phyloP scores from a whole-genome alignment of 1,284 basidiomycete species.

The Ceratobasidium sp. region DNA sequence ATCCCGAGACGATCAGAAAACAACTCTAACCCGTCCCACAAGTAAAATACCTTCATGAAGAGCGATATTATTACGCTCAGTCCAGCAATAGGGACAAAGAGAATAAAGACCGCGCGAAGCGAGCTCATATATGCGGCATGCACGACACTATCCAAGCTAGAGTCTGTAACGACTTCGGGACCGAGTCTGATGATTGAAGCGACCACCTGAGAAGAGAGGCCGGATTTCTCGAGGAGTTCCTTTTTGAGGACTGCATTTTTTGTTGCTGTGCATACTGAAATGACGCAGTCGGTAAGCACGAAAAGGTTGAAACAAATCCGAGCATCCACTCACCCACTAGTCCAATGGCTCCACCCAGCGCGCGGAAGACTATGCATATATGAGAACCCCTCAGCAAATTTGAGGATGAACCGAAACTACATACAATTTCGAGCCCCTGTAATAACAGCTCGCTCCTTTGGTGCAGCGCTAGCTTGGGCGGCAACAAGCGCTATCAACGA shows the following conservation, averaged over 20 bases:
- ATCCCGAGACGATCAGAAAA: no score
- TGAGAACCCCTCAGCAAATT: neutral
- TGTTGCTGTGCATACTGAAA: slow-evolving; percentile 34
- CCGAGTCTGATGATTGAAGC: slow-evolving; percentile 42
- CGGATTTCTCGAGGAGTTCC: slow-evolving; percentile 30
- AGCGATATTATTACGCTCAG: slow-evolving; percentile 36
- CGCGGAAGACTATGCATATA: slow-evolving; percentile 28
- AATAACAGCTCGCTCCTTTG: slow-evolving; percentile 39
- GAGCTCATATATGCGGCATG: slow-evolving; percentile 37
- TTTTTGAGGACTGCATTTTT: slow-evolving; percentile 41
- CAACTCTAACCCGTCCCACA: no score
- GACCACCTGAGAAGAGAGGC: slow-evolving; percentile 25
- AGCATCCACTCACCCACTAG: slow-evolving; percentile 26
- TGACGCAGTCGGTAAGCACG: neutral
- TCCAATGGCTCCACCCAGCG: slow-evolving; percentile 43
- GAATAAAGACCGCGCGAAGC: slow-evolving; percentile 31
- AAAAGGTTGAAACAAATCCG: neutral
- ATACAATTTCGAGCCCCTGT: slow-evolving; percentile 45
- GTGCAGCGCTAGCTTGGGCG: slow-evolving; percentile 33
- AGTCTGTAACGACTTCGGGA: neutral
- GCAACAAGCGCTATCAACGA: slow-evolving; percentile 35
- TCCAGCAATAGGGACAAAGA: slow-evolving; percentile 42
- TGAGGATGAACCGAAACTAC: neutral
- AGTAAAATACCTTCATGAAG: slow-evolving; percentile 30
- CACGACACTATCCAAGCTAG: slow-evolving; percentile 4